Conservation (phyloP, 1,284 basidiomycete genomes). For the Pyrrhoderma lamaoense region DNA sequence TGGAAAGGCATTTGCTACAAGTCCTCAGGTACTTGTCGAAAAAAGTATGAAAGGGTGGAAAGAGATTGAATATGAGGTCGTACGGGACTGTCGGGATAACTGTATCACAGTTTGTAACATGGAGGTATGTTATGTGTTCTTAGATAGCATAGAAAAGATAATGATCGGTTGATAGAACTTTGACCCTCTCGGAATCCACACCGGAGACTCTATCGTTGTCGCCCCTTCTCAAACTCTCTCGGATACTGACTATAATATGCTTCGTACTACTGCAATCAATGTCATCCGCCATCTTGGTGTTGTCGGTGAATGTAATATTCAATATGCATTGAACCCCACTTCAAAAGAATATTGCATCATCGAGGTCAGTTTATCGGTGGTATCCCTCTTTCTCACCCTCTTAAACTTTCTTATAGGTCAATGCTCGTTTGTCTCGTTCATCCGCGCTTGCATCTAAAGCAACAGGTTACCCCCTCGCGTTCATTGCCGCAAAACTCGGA, state of each 20-base stretch:
- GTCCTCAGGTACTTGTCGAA: slow-evolving; percentile 95
- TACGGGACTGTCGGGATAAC: slow-evolving; percentile 95
- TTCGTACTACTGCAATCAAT: slow-evolving; percentile 95
- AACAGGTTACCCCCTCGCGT: slow-evolving; percentile 96
- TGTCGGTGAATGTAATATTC: slow-evolving; percentile 97
- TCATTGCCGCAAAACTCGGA: slow-evolving; percentile 97
- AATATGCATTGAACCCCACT: slow-evolving; percentile 93
- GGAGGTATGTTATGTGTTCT: slow-evolving; percentile 62
- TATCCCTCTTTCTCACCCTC: slow-evolving; percentile 4
- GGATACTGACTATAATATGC: slow-evolving; percentile 98
- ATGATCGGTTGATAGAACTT: slow-evolving; percentile 66
- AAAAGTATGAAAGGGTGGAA: slow-evolving; percentile 99
- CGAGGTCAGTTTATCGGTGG: slow-evolving; percentile 49
- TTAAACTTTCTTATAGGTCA: slow-evolving; percentile 51
- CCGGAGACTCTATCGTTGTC: slow-evolving; percentile 98
- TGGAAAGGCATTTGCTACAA: slow-evolving; percentile 91
- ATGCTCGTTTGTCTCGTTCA: slow-evolving; percentile 97
- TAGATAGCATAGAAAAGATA: neutral
- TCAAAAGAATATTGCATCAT: slow-evolving; percentile 99
- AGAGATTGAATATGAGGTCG: slow-evolving; percentile 99
- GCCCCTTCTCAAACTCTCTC: slow-evolving; percentile 97
- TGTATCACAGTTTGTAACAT: slow-evolving; percentile 99
- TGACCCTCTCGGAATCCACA: slow-evolving; percentile 97
- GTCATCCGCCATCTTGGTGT: slow-evolving; percentile 97
- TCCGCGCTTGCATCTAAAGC: slow-evolving; percentile 98